Evolutionary conservation across 805 yeast genomes (phyloP).

Genomic region (Candida krabiensis): DNA sequence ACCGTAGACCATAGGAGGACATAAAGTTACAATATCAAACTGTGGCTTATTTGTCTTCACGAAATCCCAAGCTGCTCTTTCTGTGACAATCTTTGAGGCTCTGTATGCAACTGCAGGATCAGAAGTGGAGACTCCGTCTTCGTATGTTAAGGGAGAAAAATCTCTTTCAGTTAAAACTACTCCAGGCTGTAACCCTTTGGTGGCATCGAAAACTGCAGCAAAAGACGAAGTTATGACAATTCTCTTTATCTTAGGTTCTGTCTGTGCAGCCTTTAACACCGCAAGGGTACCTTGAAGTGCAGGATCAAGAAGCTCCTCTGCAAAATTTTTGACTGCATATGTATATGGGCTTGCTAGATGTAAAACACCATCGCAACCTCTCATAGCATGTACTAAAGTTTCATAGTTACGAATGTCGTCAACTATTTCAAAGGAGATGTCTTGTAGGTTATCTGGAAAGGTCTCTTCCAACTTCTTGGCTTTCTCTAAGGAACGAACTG

Average conservation of each 20-base stretch:
- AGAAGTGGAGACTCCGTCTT: slow-evolving; percentile 38
- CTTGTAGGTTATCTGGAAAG: slow-evolving; percentile 31
- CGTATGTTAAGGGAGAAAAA: slow-evolving; percentile 57
- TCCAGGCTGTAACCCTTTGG: slow-evolving; percentile 35
- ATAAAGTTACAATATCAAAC: slow-evolving; percentile 47
- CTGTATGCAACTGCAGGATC: slow-evolving; percentile 46
- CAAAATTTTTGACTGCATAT: slow-evolving; percentile 41
- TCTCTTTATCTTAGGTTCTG: slow-evolving; percentile 41
- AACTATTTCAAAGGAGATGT: slow-evolving; percentile 41
- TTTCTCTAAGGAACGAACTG: slow-evolving; percentile 39
- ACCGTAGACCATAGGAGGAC: slow-evolving; percentile 60
- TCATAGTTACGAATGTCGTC: slow-evolving; percentile 44
- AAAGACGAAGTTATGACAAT: slow-evolving; percentile 55
- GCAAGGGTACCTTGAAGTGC: slow-evolving; percentile 56
- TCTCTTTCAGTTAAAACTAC: slow-evolving; percentile 42
- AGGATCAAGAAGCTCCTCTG: slow-evolving; percentile 53
- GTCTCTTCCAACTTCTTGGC: slow-evolving; percentile 19
- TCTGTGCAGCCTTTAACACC: slow-evolving; percentile 48
- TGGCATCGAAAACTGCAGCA: slow-evolving; percentile 44
- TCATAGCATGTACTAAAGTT: slow-evolving; percentile 43
- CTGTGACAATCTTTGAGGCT: slow-evolving; percentile 65
- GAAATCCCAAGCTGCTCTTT: slow-evolving; percentile 58
- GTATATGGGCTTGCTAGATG: slow-evolving; percentile 65
- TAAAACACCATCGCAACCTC: slow-evolving; percentile 52
- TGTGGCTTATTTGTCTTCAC: slow-evolving; percentile 35